Evolutionary conservation across 495 filamentous ascomycete genomes (phyloP), one percentile per base, ranked within the genome.

Genomic region (Aspergillus steynii): DNA sequence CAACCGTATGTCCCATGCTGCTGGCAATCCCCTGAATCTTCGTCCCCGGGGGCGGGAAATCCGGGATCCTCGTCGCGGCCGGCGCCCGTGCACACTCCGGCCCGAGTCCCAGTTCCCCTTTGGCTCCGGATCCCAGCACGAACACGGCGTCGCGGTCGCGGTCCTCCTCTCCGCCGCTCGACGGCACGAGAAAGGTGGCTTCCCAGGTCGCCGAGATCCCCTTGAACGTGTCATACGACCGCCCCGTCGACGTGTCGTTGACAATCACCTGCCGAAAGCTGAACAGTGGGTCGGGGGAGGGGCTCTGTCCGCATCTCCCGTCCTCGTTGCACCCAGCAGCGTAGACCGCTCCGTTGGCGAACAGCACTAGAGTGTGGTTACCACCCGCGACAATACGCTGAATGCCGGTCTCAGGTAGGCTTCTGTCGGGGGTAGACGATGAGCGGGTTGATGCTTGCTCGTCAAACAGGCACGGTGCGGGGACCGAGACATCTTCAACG

Each of bases 291-390:
- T 65, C 52, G 2, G 55, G 55, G 12, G 56, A 5, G 45, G 54
- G 4, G 37, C 20, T 5, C 15, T 3, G 2, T 31, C 76, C 77
- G 27, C 77, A 75, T 31, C 74, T 79, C 10, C 85, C 85, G 62
- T 82, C 81, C 0, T 68, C 73, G 57, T 84, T 77, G 56, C 83
- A 80, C 0, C 93, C 92, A n/a, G 82, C 77, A 52, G 82, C 82
- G 71, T 85, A 90, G 10, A 91, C 75, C 15, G 65, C 55, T 5
- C 89, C 88, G 28, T 75, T 66, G 14, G 78, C 63, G 29, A 83
- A 81, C 2, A 95, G 73, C 4, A 96, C 61, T 3, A 96, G 73
- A 0, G 92, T 97, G 72, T 97, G 92, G 71, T 96, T 98, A 6
- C 94, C 94, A 20, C 94, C 93, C 8, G 89, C 87, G 58, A 75